Evolutionary conservation across 495 filamentous ascomycete genomes (phyloP).

Genomic region (Podospora pseudopauciseta): DNA sequence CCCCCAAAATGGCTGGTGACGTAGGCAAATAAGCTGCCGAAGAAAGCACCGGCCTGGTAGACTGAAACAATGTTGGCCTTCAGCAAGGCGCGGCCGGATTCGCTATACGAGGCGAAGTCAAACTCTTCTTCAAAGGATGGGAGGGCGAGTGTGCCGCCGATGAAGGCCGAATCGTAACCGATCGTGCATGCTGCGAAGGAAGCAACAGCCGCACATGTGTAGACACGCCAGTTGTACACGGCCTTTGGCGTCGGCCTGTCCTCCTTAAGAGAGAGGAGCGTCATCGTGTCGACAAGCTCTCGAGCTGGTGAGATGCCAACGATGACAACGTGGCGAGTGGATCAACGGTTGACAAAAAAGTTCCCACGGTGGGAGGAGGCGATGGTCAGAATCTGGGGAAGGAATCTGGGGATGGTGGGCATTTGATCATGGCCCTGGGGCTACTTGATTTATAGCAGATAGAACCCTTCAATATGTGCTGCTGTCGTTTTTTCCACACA

Average conservation of each 20-base stretch:
- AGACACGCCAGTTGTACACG: constrained; percentile 77
- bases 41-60: constrained; percentile 68
- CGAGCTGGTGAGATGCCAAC: background rate
- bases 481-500: constrained; percentile 7
- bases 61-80: constrained; percentile 65
- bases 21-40: constrained; percentile 62
- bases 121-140: constrained; percentile 59
- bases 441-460: constrained; percentile 20
- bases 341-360: background rate
- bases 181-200: constrained; percentile 70
- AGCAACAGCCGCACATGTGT: constrained; percentile 56
- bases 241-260: constrained; percentile 60
- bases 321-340: constrained; percentile 1
- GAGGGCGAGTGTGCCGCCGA: constrained; percentile 63
- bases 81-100: constrained; percentile 43
- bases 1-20: constrained; percentile 54
- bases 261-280: constrained; percentile 56
- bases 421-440: constrained; percentile 7
- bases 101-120: constrained; percentile 43
- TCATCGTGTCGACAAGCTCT: constrained; percentile 42
- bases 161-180: constrained; percentile 69
- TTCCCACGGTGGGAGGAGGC: background rate
- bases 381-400: constrained; percentile 10
- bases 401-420: constrained; percentile 15
- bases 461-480: background rate